Base-by-base conservation (phyloP, 257 asterid genomes). In the Fraxinus cuspidata region DNA sequence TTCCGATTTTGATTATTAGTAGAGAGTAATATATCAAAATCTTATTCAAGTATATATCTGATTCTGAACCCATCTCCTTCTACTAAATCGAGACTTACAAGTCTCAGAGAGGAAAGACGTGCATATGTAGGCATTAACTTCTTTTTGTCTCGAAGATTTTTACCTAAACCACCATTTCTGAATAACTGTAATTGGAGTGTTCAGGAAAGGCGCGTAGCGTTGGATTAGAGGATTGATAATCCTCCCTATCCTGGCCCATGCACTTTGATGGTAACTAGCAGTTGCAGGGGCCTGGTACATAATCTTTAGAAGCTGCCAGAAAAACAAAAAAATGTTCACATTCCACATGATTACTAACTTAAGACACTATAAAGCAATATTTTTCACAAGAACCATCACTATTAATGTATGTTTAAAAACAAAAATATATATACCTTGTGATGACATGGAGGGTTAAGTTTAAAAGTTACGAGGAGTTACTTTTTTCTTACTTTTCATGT, bases 151-250 rank as follows among this genome's bases (percentile, higher is more conserved):
- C 63, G n/a, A 60, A 31, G 56, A 78, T 76, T 81, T 84, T 90
- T 79, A 93, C 90, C 99, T 91, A 49, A 95, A 85, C 98, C 98
- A 93, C 98, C 98, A 95, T 83, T 83, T 85, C 84, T 91, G 91
- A 27, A 86, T 65, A 2, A 89, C 85, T 66, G 96, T 85, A 35
- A 95, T 56, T 7, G 99, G 97, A 73, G 92, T 84, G 86, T 83
- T 85, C 74, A 95, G 73, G 82, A 91, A 93, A 6, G 99, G 98
- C 49, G 99, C 93, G 69, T 90, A 86, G 1, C 81, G 88, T 6
- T 83, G 93, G 77, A 93, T 81, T 53, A 87, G 80, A 2, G 99
- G 97, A 83, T 86, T 90, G 19, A 79, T 87, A 6, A 74, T 79
- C 79, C 84, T 87, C 79, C 92, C 91, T 21, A 95, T 95, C 85